phyloP scores from a whole-genome alignment of 306 rosid species.

The Oemleria cerasiformis region DNA sequence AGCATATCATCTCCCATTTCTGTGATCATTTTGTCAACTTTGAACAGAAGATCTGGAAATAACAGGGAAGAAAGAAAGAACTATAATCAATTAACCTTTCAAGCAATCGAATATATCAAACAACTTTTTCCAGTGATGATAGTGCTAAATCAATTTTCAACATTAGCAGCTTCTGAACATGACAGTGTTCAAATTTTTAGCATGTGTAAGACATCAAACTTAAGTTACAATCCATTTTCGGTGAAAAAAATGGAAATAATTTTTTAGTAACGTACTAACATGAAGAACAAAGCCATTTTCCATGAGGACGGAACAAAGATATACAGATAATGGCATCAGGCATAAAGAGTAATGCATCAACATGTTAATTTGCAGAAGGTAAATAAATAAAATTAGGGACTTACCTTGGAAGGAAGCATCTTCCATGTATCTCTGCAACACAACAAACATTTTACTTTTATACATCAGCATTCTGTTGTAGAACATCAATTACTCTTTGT shows the following conservation, averaged over 20 bases:
- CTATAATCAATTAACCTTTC: background rate
- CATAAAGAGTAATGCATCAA: background rate
- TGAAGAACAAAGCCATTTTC: background rate
- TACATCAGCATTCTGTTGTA: background rate
- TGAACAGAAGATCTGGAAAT: conserved; percentile 68
- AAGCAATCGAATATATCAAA: conserved; percentile 9
- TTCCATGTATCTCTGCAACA: conserved; percentile 78
- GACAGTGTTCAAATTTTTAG: background rate
- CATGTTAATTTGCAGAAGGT: background rate
- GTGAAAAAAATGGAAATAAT: background rate
- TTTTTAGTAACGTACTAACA: background rate
- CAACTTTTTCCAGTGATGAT: background rate
- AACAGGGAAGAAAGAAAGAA: conserved; percentile 10
- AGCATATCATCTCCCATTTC: conserved; percentile 65
- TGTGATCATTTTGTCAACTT: conserved; percentile 72
- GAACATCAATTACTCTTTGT: conserved; percentile 13
- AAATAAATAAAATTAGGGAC: conserved; percentile 2
- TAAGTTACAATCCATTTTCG: background rate
- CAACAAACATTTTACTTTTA: conserved; percentile 24
- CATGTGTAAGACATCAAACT: background rate
- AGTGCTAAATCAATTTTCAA: background rate
- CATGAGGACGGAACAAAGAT: background rate
- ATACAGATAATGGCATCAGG: background rate
- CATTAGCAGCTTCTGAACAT: background rate
- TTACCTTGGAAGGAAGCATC: conserved; percentile 91